Evolutionary conservation across 2,329 filamentous ascomycete genomes (phyloP).

Genomic region (Aspergillus bombycis): DNA sequence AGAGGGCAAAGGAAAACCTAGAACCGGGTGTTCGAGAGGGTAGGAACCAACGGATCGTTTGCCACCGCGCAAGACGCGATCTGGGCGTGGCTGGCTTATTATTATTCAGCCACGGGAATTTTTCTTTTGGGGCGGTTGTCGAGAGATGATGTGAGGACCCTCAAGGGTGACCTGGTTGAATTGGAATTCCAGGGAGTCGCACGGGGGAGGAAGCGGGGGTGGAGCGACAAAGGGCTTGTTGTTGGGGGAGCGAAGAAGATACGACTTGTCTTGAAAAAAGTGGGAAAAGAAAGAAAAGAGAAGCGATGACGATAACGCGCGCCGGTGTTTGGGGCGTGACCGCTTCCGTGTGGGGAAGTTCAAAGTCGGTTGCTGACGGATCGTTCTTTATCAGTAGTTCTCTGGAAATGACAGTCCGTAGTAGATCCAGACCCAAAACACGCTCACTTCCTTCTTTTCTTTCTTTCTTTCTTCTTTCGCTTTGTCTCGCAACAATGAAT

Average conservation of each 20-base stretch:
- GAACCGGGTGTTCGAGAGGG: slow-evolving; percentile 25
- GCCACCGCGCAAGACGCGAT: slow-evolving; percentile 34
- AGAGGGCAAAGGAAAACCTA: slow-evolving; percentile 15
- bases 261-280: slow-evolving; percentile 1
- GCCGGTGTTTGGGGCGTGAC: slow-evolving; percentile 20
- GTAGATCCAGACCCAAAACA: background rate
- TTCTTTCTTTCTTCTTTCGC: background rate
- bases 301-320: slow-evolving; percentile 20
- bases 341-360: slow-evolving; percentile 25
- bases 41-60: slow-evolving; percentile 38
- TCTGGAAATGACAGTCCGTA: too few relatives aligned
- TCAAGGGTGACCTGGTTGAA: background rate
- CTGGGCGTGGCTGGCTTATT: slow-evolving; percentile 19
- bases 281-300: slow-evolving; percentile 8
- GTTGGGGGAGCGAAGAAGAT: background rate
- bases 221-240: slow-evolving; percentile 5
- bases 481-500: background rate
- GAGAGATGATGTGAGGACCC: too few relatives aligned
- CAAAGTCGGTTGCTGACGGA: slow-evolving; percentile 5
- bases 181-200: background rate
- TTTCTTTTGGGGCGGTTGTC: background rate
- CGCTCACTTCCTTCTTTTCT: background rate
- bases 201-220: background rate
- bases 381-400: background rate
- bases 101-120: slow-evolving; percentile 22